These are phyloP conservation scores for Euptelea pleiosperma DNA, from an alignment of 164 flowering plant genomes.

Conservation along the genomic window DNA sequence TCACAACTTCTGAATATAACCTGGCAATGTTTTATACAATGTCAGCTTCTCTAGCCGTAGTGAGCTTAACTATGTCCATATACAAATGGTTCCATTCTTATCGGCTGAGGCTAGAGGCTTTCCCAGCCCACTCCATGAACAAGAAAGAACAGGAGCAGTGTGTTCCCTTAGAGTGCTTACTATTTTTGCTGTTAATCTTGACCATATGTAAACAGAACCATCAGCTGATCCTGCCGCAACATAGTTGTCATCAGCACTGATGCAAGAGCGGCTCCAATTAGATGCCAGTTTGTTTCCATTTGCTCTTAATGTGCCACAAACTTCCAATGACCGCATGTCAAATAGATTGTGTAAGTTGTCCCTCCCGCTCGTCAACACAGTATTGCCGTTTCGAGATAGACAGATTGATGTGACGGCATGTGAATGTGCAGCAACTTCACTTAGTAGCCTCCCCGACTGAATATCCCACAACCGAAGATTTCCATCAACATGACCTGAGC, in stretches of 20 bases:
- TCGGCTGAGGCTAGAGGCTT: constrained; percentile 85
- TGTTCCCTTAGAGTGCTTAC: constrained; percentile 75
- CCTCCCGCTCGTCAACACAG: constrained; percentile 79
- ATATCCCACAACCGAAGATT: constrained; percentile 85
- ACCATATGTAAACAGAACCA: constrained; percentile 84
- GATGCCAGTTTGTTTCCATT: constrained; percentile 72
- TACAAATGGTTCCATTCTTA: constrained; percentile 67
- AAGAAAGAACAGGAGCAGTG: constrained; percentile 65
- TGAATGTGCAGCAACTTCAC: constrained; percentile 92
- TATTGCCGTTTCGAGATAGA: constrained; percentile 65
- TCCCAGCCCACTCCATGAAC: constrained; percentile 92
- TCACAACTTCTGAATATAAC: neutral
- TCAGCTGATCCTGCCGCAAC: constrained; percentile 89
- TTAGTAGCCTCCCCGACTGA: constrained; percentile 65
- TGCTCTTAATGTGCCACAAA: constrained; percentile 74
- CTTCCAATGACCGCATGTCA: constrained; percentile 76
- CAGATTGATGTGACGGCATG: constrained; percentile 72
- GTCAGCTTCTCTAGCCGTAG: neutral
- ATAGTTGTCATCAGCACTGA: constrained; percentile 82
- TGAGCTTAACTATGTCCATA: constrained; percentile 44
- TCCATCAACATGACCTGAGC: constrained; percentile 95
- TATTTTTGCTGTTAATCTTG: constrained; percentile 53
- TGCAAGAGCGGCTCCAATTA: constrained; percentile 94
- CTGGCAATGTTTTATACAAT: neutral
- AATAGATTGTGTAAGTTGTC: constrained; percentile 89